Conservation (phyloP, 2,329 filamentous ascomycete species). For the Penicillium sp. region DNA sequence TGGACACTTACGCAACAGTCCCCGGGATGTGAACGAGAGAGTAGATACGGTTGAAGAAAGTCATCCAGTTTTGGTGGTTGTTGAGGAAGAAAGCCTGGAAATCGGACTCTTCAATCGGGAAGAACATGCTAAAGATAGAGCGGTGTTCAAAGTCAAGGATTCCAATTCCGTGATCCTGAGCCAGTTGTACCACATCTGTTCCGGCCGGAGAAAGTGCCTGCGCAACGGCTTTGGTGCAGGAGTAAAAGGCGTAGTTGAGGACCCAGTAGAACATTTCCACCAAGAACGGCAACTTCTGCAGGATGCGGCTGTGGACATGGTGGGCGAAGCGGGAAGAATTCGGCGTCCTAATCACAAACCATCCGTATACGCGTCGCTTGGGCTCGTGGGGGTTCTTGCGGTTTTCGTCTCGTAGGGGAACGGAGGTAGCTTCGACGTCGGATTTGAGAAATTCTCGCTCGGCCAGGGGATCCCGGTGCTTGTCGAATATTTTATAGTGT, state of each 20-base stretch:
- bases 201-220: conserved; percentile 57
- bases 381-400: conserved; percentile 26
- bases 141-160: conserved; percentile 52
- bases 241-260: conserved; percentile 68
- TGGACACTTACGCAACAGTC: conserved; percentile 52
- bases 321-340: conserved; percentile 66
- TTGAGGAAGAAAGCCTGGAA: conserved; percentile 53
- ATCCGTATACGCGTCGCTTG: conserved; percentile 46
- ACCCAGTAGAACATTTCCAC: conserved; percentile 78
- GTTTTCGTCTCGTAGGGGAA: conserved; percentile 22
- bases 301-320: conserved; percentile 64
- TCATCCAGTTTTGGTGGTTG: conserved; percentile 48
- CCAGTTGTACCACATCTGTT: conserved; percentile 53
- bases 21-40: conserved; percentile 58
- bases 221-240: conserved; percentile 60
- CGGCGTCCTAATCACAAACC: conserved; percentile 57
- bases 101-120: conserved; percentile 48
- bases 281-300: conserved; percentile 71
- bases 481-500: conserved; percentile 49
- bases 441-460: conserved; percentile 10
- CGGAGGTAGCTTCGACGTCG: conserved; percentile 13
- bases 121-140: conserved; percentile 45
- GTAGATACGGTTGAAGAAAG: conserved; percentile 56
- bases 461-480: conserved; percentile 18
- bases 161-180: conserved; percentile 50